Conservation (phyloP, 1,139 yeast species). For the Lodderomyces pseudojiufengensis region DNA sequence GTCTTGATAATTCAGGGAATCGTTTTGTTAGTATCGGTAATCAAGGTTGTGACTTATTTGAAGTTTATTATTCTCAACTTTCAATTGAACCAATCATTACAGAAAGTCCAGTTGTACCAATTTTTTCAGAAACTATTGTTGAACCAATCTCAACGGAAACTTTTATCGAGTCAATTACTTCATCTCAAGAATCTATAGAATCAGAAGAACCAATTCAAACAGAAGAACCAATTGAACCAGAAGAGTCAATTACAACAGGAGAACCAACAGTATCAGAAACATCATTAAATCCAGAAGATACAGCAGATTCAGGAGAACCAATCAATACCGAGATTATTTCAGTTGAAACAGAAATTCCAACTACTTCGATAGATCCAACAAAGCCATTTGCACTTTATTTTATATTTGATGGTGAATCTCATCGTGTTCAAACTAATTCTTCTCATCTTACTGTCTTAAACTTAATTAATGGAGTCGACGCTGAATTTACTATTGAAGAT, state of each 20-base stretch:
- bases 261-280: conserved; percentile 29
- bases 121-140: neutral
- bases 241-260: conserved; percentile 11
- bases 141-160: neutral
- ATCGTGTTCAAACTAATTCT: conserved; percentile 4
- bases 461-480: conserved; percentile 2
- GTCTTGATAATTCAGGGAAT: no score
- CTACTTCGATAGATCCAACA: conserved; percentile 15
- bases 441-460: conserved; percentile 6
- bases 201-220: conserved; percentile 6
- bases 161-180: conserved; percentile 1
- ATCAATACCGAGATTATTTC: neutral
- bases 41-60: no score
- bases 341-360: conserved; percentile 1
- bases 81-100: neutral
- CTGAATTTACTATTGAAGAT: conserved; percentile 4
- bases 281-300: conserved; percentile 25
- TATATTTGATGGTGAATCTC: neutral
- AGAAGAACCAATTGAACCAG: conserved; percentile 1
- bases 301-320: conserved; percentile 1
- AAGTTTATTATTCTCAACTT: no score
- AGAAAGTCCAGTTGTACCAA: neutral
- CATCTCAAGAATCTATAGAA: conserved; percentile 3
- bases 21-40: no score
- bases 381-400: conserved; percentile 29